These are phyloP conservation scores for Blastobotrys capitulatus DNA, from an alignment of 1,139 yeast species.

Conservation along the genomic window DNA sequence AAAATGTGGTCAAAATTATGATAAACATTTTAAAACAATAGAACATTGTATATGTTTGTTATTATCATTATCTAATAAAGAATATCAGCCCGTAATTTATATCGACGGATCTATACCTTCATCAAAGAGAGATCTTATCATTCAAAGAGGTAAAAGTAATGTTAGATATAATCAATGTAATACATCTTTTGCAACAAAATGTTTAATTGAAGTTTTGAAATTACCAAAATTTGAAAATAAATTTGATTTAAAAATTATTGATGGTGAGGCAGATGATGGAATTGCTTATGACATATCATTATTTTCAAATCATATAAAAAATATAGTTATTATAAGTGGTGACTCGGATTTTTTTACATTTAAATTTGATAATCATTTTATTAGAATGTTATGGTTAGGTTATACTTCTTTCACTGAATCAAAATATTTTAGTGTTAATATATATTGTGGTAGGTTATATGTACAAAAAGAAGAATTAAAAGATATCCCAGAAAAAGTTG, in stretches of 20 bases:
- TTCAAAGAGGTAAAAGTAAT: neutral
- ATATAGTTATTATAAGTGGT: constrained; percentile 10
- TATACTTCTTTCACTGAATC: neutral
- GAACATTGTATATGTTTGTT: neutral
- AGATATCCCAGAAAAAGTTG: neutral
- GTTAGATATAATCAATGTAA: neutral
- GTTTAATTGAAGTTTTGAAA: constrained; percentile 6
- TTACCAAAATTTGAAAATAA: neutral
- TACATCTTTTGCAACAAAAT: constrained; percentile 4
- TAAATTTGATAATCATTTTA: constrained; percentile 1
- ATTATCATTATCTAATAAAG: neutral
- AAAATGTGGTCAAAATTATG: neutral
- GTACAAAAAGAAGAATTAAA: neutral
- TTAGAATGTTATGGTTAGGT: constrained; percentile 3
- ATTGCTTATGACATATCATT: constrained; percentile 9
- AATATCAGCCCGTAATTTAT: neutral
- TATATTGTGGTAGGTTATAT: neutral
- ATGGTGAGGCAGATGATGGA: constrained; percentile 19
- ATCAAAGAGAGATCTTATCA: neutral
- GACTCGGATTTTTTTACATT: constrained; percentile 20
- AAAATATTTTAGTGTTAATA: neutral
- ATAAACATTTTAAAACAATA: neutral
- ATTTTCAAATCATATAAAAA: neutral
- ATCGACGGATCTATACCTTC: constrained; percentile 13
- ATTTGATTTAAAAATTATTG: constrained; percentile 6